Conservation (phyloP, 345 rosid genomes). For the Gossypium anomalum region DNA sequence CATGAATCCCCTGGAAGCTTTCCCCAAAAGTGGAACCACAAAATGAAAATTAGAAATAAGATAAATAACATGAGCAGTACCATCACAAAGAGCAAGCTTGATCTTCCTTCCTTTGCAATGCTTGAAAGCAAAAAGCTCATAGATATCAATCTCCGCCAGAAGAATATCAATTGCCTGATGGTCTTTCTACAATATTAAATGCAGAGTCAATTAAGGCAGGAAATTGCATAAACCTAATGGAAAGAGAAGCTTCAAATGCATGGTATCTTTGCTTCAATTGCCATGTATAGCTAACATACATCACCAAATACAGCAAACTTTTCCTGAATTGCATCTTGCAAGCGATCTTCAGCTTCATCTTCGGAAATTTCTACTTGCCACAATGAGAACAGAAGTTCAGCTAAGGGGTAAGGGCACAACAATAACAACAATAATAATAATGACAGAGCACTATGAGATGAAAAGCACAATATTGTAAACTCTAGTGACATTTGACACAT, state of each 20-base stretch:
- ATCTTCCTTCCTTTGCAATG: slow-evolving; percentile 94
- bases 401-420: slow-evolving; percentile 1
- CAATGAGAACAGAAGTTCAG: slow-evolving; percentile 19
- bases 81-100: slow-evolving; percentile 97
- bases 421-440: background rate
- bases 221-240: background rate
- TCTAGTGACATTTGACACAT: slow-evolving; percentile 1
- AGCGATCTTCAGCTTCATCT: slow-evolving; percentile 92
- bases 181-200: slow-evolving; percentile 60
- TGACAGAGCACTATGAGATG: background rate
- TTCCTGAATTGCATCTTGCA: slow-evolving; percentile 96
- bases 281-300: slow-evolving; percentile 39
- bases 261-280: background rate
- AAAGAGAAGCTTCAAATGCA: background rate
- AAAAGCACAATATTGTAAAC: slow-evolving; percentile 1
- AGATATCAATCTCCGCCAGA: slow-evolving; percentile 92
- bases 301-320: slow-evolving; percentile 95
- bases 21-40: background rate
- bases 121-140: slow-evolving; percentile 97
- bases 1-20: background rate
- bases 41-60: background rate
- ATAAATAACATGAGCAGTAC: slow-evolving; percentile 29
- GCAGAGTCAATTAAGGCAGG: slow-evolving; percentile 4
- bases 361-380: slow-evolving; percentile 79
- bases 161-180: slow-evolving; percentile 99